Percentiles rank a stretch among this genome's conserved stretches.
These are phyloP conservation scores for Rutstroemia sp. DNA, from an alignment of 2,329 filamentous ascomycete species.

Conservation along the genomic window DNA sequence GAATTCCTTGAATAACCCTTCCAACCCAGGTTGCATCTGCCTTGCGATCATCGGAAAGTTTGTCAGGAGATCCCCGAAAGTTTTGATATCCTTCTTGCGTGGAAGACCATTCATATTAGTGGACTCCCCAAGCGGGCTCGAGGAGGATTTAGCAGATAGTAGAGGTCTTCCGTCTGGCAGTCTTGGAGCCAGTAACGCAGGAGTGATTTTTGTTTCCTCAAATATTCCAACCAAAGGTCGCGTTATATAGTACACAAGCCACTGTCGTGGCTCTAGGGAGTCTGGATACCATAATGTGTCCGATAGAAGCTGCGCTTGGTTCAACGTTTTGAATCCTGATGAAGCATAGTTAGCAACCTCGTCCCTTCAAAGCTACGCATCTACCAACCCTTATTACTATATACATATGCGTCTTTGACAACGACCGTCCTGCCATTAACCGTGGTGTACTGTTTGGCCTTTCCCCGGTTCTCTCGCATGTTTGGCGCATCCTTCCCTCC, in stretches of 20 bases:
- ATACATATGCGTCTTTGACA: slow-evolving; percentile 86
- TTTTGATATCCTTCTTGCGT: slow-evolving; percentile 84
- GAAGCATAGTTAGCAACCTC: background rate
- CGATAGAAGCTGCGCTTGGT: slow-evolving; percentile 77
- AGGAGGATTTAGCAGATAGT: slow-evolving; percentile 14
- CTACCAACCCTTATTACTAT: slow-evolving; percentile 83
- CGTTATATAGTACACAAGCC: slow-evolving; percentile 95
- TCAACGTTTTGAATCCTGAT: slow-evolving; percentile 81
- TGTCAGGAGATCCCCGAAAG: slow-evolving; percentile 81
- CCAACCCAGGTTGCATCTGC: slow-evolving; percentile 90
- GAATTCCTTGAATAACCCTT: slow-evolving; percentile 86
- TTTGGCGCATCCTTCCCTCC: slow-evolving; percentile 55
- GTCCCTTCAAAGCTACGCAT: background rate
- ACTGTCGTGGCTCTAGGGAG: slow-evolving; percentile 81
- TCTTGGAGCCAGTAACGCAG: slow-evolving; percentile 51
- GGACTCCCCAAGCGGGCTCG: slow-evolving; percentile 15
- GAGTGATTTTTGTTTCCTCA: slow-evolving; percentile 66
- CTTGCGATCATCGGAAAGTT: slow-evolving; percentile 92
- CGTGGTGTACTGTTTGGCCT: slow-evolving; percentile 90
- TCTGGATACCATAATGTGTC: slow-evolving; percentile 87
- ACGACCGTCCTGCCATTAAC: slow-evolving; percentile 89
- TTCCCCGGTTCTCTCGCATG: slow-evolving; percentile 79
- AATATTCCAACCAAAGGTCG: slow-evolving; percentile 76
- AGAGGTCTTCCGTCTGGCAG: slow-evolving; percentile 27
- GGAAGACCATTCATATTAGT: slow-evolving; percentile 35